A percentile compares a stretch with the other conserved stretches of the same genome.
Conservation (phyloP, 208 protist species). For the Trypanosoma rangeli region DNA sequence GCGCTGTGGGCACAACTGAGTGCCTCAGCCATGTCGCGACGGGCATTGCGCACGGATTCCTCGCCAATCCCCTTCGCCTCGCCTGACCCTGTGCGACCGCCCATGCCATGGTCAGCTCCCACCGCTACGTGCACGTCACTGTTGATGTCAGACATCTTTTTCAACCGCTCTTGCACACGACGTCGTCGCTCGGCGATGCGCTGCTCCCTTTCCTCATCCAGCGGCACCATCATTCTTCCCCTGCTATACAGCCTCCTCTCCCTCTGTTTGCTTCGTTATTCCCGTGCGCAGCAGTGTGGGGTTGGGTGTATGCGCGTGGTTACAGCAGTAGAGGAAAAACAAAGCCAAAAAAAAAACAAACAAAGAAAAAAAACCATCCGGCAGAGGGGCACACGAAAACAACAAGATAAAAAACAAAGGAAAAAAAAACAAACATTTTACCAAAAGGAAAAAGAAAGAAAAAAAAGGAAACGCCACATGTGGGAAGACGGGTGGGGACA, state of each 20-base stretch:
- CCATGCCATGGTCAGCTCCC: slow-evolving; percentile 4
- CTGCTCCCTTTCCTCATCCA: slow-evolving; percentile 41
- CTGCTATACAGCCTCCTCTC: neutral
- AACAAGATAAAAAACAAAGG: neutral
- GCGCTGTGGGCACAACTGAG: slow-evolving; percentile 42
- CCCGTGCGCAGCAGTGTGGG: neutral
- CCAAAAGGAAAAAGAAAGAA: neutral
- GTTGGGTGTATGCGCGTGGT: neutral
- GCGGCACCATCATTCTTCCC: neutral
- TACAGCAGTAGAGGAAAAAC: neutral
- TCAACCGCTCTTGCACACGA: slow-evolving; percentile 40
- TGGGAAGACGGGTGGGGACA: neutral
- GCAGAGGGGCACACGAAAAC: too few relatives aligned
- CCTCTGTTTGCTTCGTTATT: neutral
- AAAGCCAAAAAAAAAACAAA: neutral
- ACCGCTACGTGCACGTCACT: slow-evolving; percentile 9
- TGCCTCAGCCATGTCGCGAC: slow-evolving; percentile 43
- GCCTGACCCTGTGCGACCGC: neutral
- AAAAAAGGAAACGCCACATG: neutral
- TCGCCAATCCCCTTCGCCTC: slow-evolving; percentile 32
- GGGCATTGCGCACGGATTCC: slow-evolving; percentile 42
- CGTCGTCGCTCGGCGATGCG: slow-evolving; percentile 56
- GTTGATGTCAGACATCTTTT: slow-evolving; percentile 9
- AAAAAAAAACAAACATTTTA: neutral
- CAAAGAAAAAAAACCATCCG: neutral